Percentiles rank a stretch among this genome's conserved stretches.
Conservation (phyloP, 192 early-diverging fungal species). For the Lunasporangiospora selenospora region DNA sequence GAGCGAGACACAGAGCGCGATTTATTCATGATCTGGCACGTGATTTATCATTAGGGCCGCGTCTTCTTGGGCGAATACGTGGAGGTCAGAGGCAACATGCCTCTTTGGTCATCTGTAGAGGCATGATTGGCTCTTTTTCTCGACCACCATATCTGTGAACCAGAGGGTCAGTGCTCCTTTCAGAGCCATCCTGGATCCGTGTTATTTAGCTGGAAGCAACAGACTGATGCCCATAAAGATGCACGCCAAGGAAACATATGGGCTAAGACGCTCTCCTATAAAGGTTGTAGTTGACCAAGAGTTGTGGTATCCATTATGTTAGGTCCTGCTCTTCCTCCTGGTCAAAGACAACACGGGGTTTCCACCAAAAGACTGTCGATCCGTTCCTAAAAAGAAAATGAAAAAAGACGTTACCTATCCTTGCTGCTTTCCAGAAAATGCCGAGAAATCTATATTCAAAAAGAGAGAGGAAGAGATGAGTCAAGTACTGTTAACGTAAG, state of each 20-base stretch:
- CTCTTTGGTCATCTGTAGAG: no score
- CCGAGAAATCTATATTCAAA: conserved; percentile 68
- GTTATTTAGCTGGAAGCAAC: conserved; percentile 35
- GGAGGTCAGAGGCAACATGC: no score
- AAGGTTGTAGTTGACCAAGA: not conserved
- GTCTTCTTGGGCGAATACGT: no score
- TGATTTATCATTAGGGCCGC: no score
- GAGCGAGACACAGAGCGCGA: no score
- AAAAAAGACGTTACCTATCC: conserved; percentile 70
- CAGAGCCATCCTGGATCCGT: no score
- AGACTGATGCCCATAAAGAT: conserved; percentile 84
- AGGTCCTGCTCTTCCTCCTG: conserved; percentile 1
- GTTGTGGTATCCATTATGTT: not conserved
- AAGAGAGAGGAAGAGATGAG: not conserved
- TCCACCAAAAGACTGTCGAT: not conserved
- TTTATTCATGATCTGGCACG: no score
- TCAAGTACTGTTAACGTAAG: no score
- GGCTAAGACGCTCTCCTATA: conserved; percentile 90
- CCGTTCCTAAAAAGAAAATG: not conserved
- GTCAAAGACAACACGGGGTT: not conserved
- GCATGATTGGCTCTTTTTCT: no score
- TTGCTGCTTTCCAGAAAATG: conserved; percentile 94
- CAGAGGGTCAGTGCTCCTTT: no score
- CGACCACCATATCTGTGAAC: no score
- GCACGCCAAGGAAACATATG: conserved; percentile 93